Base-by-base conservation (phyloP, 192 early-diverging fungal genomes). In the Chytriomyces sp. region DNA sequence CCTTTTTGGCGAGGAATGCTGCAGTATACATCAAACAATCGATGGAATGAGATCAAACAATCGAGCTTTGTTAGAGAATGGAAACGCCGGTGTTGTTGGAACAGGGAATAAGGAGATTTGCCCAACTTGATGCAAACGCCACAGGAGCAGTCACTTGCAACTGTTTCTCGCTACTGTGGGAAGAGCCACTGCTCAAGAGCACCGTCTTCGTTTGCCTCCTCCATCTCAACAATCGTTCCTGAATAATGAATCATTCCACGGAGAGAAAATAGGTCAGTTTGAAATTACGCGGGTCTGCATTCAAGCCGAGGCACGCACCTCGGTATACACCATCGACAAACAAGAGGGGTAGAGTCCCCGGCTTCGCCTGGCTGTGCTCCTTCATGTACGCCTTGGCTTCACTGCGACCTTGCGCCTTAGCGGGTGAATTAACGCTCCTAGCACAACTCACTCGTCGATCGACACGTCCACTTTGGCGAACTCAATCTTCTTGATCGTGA, bases 151-250 rank as follows among this genome's bases (percentile, higher is more conserved):
- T n/a, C n/a, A n/a, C n/a, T n/a, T n/a, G n/a, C n/a, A n/a, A n/a
- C n/a, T n/a, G n/a, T n/a, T n/a, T n/a, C n/a, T n/a, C n/a, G n/a
- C n/a, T n/a, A n/a, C n/a, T n/a, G n/a, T n/a, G n/a, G n/a, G n/a
- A n/a, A n/a, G n/a, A 65, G 39, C 66, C 66, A 69, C 3, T 17
- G 14, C 19, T 12, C 7, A 19, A 69, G 33, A 22, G 52, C 34
- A 3, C 44, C 66, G 25, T 53, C 66, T 38, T 69, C 66, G 53
- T 69, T 69, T 25, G 66, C 66, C 36, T 69, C 66, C 22, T 69
- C 66, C 66, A 69, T 69, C n/a, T 69, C 66, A 36, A n/a, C 66
- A 31, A 69, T 6, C 8, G 49, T 69, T 28, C 66, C 66, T 69
- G 41, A 5, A 57, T n/a, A n/a, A n/a, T n/a, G n/a, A n/a, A n/a